Evolutionary conservation across 192 early-diverging fungal species (phyloP).

Genomic region (Thoreauomyces humboldtii): DNA sequence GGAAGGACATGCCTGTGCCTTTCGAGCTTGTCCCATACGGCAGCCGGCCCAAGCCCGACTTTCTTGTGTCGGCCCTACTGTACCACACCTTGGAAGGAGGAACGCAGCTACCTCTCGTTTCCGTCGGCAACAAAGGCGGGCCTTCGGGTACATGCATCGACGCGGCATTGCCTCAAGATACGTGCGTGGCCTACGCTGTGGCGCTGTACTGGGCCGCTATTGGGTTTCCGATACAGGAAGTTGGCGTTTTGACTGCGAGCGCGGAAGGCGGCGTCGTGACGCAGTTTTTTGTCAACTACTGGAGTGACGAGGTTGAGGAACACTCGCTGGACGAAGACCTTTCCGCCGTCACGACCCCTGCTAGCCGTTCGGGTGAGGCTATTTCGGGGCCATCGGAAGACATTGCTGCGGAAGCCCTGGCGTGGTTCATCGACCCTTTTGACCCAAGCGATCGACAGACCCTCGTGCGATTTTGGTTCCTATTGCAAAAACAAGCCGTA

Average conservation of each 20-base stretch:
- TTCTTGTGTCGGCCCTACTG: not conserved
- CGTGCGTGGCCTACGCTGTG: not conserved
- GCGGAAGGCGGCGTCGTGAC: constrained; percentile 5
- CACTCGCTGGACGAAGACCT: not conserved
- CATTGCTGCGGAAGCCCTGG: not conserved
- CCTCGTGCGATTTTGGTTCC: not conserved
- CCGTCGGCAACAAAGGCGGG: constrained; percentile 2
- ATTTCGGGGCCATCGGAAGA: not conserved
- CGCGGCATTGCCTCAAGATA: constrained; percentile 3
- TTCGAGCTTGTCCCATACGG: not conserved
- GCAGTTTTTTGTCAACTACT: not conserved
- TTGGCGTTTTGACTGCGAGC: not conserved
- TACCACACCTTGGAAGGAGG: not conserved
- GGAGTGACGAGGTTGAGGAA: not conserved
- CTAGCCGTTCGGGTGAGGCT: not conserved
- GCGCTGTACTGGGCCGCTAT: not conserved
- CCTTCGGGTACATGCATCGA: not conserved
- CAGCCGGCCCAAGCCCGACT: constrained; percentile 2
- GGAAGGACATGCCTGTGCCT: not conserved
- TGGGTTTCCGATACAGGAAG: not conserved
- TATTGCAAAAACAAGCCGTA: not conserved
- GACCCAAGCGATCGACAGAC: not conserved
- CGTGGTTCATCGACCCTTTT: not conserved
- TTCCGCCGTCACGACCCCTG: not conserved
- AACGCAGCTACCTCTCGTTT: not conserved